Conservation (phyloP, 495 filamentous ascomycete genomes). For the Neurospora sp. region DNA sequence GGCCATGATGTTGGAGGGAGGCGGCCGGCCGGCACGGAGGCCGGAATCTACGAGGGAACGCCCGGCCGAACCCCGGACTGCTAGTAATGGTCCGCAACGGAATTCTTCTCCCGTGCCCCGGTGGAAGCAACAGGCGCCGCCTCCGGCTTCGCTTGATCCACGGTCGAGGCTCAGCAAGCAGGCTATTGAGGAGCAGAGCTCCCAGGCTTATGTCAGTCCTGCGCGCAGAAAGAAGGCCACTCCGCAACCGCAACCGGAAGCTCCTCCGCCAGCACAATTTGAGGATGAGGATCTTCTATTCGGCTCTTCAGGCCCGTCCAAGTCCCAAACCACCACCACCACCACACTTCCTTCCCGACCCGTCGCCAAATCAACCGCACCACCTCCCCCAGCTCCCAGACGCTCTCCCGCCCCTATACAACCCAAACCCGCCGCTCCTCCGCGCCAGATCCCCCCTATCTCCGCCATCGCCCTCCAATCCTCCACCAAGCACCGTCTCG, state of each 20-base stretch:
- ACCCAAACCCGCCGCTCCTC: slow-evolving; percentile 29
- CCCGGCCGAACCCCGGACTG: slow-evolving; percentile 10
- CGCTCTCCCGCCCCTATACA: slow-evolving; percentile 24
- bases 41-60: slow-evolving; percentile 15
- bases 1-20: slow-evolving; percentile 77
- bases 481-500: slow-evolving; percentile 64
- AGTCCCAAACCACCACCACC: slow-evolving; percentile 5
- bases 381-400: slow-evolving; percentile 27
- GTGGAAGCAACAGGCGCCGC: slow-evolving; percentile 37
- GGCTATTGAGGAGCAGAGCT: slow-evolving; percentile 67
- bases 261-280: slow-evolving; percentile 34
- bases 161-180: slow-evolving; percentile 56
- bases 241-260: slow-evolving; percentile 28
- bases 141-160: slow-evolving; percentile 31
- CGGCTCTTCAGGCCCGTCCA: slow-evolving; percentile 23
- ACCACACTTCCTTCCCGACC: slow-evolving; percentile 14
- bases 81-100: slow-evolving; percentile 21
- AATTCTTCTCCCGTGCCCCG: slow-evolving; percentile 35
- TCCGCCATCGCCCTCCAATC: slow-evolving; percentile 57
- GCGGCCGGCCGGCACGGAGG: slow-evolving; percentile 35
- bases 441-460: slow-evolving; percentile 56
- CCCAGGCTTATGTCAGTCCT: slow-evolving; percentile 83
- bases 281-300: slow-evolving; percentile 49
- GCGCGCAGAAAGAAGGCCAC: slow-evolving; percentile 65
- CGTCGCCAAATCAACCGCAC: slow-evolving; percentile 18